These are phyloP conservation scores for Osmanthus fragrans DNA, from an alignment of 257 asterid species.

Conservation along the genomic window DNA sequence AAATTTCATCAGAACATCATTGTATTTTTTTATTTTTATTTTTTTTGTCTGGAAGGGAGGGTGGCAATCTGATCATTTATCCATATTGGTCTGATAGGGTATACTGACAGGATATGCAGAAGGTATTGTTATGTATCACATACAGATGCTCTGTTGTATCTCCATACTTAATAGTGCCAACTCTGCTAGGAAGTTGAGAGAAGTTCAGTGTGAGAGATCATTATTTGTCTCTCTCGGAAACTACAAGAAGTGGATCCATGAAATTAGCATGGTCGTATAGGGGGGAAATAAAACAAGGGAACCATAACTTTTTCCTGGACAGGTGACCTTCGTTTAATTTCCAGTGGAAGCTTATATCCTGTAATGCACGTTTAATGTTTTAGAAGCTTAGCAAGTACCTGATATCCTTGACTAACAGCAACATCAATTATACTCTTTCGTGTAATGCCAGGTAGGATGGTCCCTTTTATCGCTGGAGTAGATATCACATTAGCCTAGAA, in stretches of 20 bases:
- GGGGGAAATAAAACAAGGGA: too few species aligned
- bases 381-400: constrained; percentile 38
- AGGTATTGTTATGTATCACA: not conserved
- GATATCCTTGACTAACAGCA: constrained; percentile 59
- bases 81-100: not conserved
- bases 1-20: not conserved
- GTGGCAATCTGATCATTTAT: not conserved
- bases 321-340: too few species aligned
- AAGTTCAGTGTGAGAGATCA: too few species aligned
- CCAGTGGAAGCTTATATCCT: too few species aligned
- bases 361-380: not conserved
- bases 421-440: constrained; percentile 68
- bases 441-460: constrained; percentile 78
- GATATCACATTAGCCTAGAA: constrained; percentile 59
- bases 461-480: constrained; percentile 67
- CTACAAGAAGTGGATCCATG: too few species aligned
- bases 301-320: too few species aligned
- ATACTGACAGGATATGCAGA: not conserved
- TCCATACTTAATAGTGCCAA: too few species aligned
- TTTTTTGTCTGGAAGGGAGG: not conserved
- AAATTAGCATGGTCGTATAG: too few species aligned
- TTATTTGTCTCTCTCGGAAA: too few species aligned
- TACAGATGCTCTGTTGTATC: too few species aligned
- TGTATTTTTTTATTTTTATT: not conserved
- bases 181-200: too few species aligned